Base-by-base conservation (phyloP, 139 green algal species). In the Picochlorum sp. region DNA sequence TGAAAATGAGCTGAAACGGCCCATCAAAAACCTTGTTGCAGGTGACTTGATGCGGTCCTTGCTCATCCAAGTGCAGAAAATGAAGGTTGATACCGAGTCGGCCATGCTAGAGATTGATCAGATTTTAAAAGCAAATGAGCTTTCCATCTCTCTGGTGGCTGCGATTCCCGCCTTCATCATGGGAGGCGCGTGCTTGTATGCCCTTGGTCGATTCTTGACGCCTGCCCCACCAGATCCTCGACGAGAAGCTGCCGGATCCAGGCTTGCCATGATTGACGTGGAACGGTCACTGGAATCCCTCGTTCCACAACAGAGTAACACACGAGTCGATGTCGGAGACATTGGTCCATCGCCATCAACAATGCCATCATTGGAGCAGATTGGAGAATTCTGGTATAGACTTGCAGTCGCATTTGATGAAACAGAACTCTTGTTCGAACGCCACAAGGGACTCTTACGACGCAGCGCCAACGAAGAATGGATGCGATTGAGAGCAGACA, bases 71-170 rank as follows among this genome's bases (percentile, higher is more conserved):
- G 83, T 96, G 6, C 90, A 96, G 65, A 88, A 88, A 68, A 63
- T 96, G 20, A 96, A 96, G 77, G 67, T 94, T 52, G 88, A 96
- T 71, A 90, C 81, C 15, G 84, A 95, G 65, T 80, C 69, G 1
- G 91, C 91, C 34, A 95, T 97, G 91, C 72, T 97, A 69, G 81
- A 95, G 75, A 74, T 97, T 69, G 91, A 97, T 67, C 90, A 97
- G 70, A 90, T 96, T 49, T 77, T 96, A 13, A 63, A 64, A 45
- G 82, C 88, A 59, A 97, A 96, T 68, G 84, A 96, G 80, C 78
- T 96, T 6, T 88, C 76, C 65, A 82, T 96, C 37, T 76, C 74
- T 3, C 65, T 96, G 14, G 67, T 92, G 63, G 86, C 86, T 10
- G 84, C 84, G 7, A 59, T 93, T 6, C 85, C 85, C 14, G 67